Percentiles rank a stretch among this genome's conserved stretches.
These are phyloP conservation scores for Globisporangium parvum DNA, from an alignment of 352 stramenopile species.

Conservation along the genomic window DNA sequence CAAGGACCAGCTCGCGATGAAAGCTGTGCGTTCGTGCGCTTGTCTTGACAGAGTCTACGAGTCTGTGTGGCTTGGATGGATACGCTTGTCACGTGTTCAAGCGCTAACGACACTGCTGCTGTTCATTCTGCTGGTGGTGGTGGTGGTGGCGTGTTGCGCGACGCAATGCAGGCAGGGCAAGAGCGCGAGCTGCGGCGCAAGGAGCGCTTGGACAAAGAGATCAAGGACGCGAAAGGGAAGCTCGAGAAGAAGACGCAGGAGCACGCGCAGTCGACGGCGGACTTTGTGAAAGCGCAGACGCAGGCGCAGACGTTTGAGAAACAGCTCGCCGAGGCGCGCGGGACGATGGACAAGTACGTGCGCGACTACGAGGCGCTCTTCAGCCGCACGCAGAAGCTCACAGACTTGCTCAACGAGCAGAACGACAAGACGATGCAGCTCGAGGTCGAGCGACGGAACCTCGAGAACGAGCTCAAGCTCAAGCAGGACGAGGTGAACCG, in stretches of 20 bases:
- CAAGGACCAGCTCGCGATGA: constrained; percentile 83
- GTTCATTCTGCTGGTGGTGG: no score
- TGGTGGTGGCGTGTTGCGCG: no score
- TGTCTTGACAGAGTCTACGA: constrained; percentile 1
- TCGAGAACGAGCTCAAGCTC: constrained; percentile 85
- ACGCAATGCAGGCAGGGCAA: constrained; percentile 61
- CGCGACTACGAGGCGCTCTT: constrained; percentile 92
- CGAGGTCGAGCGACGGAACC: constrained; percentile 68
- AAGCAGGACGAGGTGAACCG: constrained; percentile 80
- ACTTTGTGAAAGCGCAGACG: constrained; percentile 59
- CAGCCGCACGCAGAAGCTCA: constrained; percentile 87
- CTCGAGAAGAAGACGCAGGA: constrained; percentile 83
- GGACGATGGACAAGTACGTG: constrained; percentile 92
- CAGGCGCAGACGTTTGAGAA: constrained; percentile 85
- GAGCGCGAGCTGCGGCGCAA: constrained; percentile 84
- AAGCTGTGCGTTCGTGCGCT: constrained; percentile 31
- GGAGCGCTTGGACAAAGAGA: constrained; percentile 90
- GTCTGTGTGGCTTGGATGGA: not conserved
- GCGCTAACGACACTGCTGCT: no score
- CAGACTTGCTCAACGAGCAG: constrained; percentile 91
- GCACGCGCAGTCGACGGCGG: constrained; percentile 32
- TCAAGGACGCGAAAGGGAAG: constrained; percentile 86
- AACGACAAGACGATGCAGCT: constrained; percentile 83
- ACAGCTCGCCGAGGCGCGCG: constrained; percentile 59
- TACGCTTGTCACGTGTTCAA: no score